phyloP scores from a whole-genome alignment of 2,329 filamentous ascomycete genomes.

The Neoascochyta sp. region DNA sequence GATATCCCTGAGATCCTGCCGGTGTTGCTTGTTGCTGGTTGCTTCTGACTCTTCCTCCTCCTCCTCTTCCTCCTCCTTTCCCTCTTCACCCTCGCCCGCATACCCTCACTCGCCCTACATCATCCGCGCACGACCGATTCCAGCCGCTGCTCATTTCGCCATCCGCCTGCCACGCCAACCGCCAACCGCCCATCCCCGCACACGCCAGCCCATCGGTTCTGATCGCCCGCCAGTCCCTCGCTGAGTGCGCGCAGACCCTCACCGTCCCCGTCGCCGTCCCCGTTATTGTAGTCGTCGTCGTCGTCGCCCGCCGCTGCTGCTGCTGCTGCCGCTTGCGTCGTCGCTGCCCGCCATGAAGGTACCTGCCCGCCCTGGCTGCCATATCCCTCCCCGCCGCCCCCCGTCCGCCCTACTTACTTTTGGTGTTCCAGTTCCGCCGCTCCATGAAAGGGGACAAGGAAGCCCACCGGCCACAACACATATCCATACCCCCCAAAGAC shows the following conservation, averaged over 20 bases:
- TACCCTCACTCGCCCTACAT: neutral
- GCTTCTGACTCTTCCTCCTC: no score
- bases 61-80: neutral
- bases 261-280: conserved; percentile 7
- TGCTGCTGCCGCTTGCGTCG: no score
- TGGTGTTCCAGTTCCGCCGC: conserved; percentile 58
- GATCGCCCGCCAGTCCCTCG: conserved; percentile 9
- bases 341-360: conserved; percentile 18
- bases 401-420: no score
- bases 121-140: conserved; percentile 6
- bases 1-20: no score
- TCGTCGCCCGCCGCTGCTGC: no score
- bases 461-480: conserved; percentile 61
- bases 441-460: conserved; percentile 89
- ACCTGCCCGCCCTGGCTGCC: conserved; percentile 5
- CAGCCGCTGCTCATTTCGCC: conserved; percentile 16
- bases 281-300: no score
- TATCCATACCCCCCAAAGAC: conserved; percentile 78
- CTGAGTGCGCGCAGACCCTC: conserved; percentile 10
- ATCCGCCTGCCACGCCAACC: conserved; percentile 12
- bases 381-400: no score
- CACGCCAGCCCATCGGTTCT: conserved; percentile 16
- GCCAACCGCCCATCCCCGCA: conserved; percentile 12
- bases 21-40: no score
- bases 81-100: neutral